Evolutionary conservation across 2,329 filamentous ascomycete species (phyloP), one percentile per base, ranked within the genome.

Genomic region (Aspergillus pseudoglaucus): DNA sequence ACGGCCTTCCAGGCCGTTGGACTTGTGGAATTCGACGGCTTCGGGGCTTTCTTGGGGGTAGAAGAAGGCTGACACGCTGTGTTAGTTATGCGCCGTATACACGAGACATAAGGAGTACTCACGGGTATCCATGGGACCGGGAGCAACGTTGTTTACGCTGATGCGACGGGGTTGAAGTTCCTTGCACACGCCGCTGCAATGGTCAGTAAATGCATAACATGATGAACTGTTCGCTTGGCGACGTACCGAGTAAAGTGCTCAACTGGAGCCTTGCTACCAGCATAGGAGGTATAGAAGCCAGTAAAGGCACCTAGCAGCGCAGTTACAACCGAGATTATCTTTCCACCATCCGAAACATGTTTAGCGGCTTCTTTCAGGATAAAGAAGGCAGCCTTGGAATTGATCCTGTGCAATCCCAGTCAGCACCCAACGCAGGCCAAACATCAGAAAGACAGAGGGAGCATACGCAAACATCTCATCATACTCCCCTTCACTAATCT

Each of bases 241-340:
- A 65, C 55, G 66, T 71, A 60, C 66, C 78, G 72, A 3, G 74
- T 76, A 66, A 82, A 75, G 61, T 82, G 76, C 60, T 83, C 79
- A 33, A 83, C 73, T 2, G 80, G 77, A 30, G 79, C 79, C 57
- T 84, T 83, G 45, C 76, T 70, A 12, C 71, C 73, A 22, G 72
- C 72, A 44, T 76, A 75, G 0, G 68, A 70, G 1, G 71, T 75
- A 51, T 75, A 75, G 51, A 61, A 64, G 30, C 70, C 67, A 0
- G 70, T 75, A 47, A 74, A 75, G n/a, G 71, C 73, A 9, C 67
- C 72, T 4, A 75, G 63, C 40, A 75, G 62, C 1, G 70, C 66
- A 2, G 72, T 75, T 27, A 74, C 69, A 40, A 73, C 70, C 37
- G 68, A 73, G 59, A 75, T 71, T 50, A 75, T 67, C 60, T 73